Evolutionary conservation across 2,329 filamentous ascomycete species (phyloP), one percentile per base, ranked within the genome.

Genomic region (Colletotrichum sojae): DNA sequence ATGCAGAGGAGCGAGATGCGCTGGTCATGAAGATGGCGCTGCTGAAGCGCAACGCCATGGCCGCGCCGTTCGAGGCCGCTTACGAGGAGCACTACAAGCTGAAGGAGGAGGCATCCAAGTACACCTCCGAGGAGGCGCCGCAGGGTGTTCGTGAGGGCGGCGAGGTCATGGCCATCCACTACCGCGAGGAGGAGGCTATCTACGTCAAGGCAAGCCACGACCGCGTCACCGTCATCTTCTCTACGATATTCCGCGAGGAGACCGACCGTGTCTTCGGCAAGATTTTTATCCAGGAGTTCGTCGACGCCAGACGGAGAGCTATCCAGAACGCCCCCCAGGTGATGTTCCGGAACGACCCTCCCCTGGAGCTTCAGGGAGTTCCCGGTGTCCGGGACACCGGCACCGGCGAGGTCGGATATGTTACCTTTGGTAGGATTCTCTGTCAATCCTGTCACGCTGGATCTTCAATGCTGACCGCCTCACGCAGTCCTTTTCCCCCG

Each of bases 291-390:
- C 95, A 98, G 84, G 96, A 99, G 82, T 99, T 99, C 73, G 97
- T 98, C 66, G 96, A 99, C 83, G 96, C 97, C 9, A 88, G 96
- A 80, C 89, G 95, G 79, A 91, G 96, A 83, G 95, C 95, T 20
- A 97, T 99, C 72, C 97, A 99, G 83, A 99, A 99, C 81, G 96
- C 97, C 18, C 96, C 96, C 1, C 96, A 99, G 82, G 96, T 99
- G 18, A 86, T 99, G 27, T 99, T 98, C 88, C 89, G 94, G 75
- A 97, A 95, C 77, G 96, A 99, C 74, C 93, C 95, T 36, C 96
- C 96, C 3, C 86, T 99, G 56, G 96, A 99, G 82, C 83, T 99
- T 70, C 92, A 97, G 80, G 91, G 90, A 36, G 90, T 98, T 36
- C 92, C 93, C 1, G 95, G 95, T n/a, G 87, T 98, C 58, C 88